These are phyloP conservation scores for Vaccinium vitisidaea DNA, from an alignment of 148 eudicot genomes.

Conservation along the genomic window DNA sequence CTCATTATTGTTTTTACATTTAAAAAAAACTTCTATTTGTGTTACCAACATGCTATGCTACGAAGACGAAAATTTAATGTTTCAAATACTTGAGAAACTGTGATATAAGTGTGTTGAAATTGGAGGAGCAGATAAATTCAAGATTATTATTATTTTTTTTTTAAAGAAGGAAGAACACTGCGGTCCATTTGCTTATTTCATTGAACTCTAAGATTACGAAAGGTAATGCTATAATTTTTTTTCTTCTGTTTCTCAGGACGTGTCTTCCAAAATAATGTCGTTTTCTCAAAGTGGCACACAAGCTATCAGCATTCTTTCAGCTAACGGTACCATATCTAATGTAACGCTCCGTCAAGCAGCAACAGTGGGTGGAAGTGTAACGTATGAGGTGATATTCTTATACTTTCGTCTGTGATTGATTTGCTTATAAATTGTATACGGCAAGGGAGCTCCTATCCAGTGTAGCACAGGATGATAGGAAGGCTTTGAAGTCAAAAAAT, in stretches of 20 bases:
- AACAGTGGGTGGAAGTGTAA: constrained; percentile 31
- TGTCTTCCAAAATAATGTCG: constrained; percentile 30
- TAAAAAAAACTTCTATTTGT: neutral
- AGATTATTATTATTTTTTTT: too few species aligned
- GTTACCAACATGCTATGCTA: neutral
- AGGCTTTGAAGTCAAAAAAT: neutral
- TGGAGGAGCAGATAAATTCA: neutral
- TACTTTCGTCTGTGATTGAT: neutral
- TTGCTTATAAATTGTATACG: neutral
- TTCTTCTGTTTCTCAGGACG: constrained; percentile 22
- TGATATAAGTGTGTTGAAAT: neutral
- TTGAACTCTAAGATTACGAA: neutral
- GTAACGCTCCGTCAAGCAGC: constrained; percentile 32
- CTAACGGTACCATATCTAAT: constrained; percentile 29
- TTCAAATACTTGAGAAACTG: neutral
- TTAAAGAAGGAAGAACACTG: too few species aligned
- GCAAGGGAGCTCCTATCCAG: neutral
- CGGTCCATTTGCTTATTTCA: neutral
- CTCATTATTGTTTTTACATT: neutral
- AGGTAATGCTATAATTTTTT: neutral
- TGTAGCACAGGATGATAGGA: neutral
- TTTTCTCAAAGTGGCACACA: constrained; percentile 23
- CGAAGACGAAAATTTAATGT: neutral
- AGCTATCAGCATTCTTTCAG: constrained; percentile 25
- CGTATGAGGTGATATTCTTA: constrained; percentile 25